phyloP scores from a whole-genome alignment of 2,329 filamentous ascomycete species.

The Ophiostoma populinum region DNA sequence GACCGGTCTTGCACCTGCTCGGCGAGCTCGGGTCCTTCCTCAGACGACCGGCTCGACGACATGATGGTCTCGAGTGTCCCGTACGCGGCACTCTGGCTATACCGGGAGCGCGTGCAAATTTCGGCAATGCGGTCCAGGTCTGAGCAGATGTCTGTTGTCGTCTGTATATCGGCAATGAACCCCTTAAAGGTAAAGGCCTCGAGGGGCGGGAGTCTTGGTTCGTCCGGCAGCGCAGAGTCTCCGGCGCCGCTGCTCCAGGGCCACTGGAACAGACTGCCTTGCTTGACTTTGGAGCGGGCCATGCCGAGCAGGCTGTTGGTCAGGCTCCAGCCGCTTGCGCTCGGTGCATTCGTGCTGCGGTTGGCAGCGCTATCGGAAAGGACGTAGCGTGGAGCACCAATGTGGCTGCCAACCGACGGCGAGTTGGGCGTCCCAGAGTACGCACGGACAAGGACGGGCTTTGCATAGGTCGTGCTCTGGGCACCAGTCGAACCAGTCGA shows the following conservation, averaged over 20 bases:
- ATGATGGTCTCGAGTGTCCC: slow-evolving; percentile 50
- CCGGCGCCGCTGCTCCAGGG: slow-evolving; percentile 14
- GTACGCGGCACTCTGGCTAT: slow-evolving; percentile 42
- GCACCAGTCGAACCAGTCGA: too few species aligned
- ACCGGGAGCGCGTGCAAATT: slow-evolving; percentile 47
- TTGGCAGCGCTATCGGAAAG: slow-evolving; percentile 6
- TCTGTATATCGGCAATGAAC: slow-evolving; percentile 30
- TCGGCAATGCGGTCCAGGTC: slow-evolving; percentile 49
- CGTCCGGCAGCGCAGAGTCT: slow-evolving; percentile 9
- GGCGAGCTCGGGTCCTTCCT: slow-evolving; percentile 40
- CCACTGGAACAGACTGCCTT: slow-evolving; percentile 17
- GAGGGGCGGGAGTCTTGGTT: slow-evolving; percentile 37
- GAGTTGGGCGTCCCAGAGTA: slow-evolving; percentile 32
- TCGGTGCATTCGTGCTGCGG: slow-evolving; percentile 8
- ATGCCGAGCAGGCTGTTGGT: slow-evolving; percentile 18
- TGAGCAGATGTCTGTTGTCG: slow-evolving; percentile 30
- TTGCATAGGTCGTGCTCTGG: slow-evolving; percentile 41
- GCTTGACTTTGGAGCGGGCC: slow-evolving; percentile 25
- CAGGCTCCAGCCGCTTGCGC: slow-evolving; percentile 2
- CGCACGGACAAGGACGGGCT: slow-evolving; percentile 48
- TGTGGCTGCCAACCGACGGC: slow-evolving; percentile 12
- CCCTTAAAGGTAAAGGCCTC: slow-evolving; percentile 49
- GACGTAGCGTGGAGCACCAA: slow-evolving; percentile 12
- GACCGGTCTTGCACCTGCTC: slow-evolving; percentile 35
- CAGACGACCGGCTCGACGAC: slow-evolving; percentile 46